These are phyloP conservation scores for Fusarium metavorans DNA, from an alignment of 2,329 filamentous ascomycete species.

Conservation along the genomic window DNA sequence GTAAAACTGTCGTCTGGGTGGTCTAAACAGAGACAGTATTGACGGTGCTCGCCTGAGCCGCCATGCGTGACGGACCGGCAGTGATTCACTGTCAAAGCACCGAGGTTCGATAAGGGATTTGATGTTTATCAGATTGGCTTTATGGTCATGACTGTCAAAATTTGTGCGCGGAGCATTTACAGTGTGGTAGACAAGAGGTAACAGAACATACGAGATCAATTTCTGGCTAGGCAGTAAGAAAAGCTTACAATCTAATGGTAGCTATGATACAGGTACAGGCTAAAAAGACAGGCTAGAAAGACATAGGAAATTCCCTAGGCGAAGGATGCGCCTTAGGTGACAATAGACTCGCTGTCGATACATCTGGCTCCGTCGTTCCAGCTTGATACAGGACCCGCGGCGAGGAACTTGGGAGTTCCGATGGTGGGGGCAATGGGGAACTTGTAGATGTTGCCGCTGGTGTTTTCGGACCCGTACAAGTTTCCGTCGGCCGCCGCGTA, in stretches of 20 bases:
- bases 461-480: constrained; percentile 36
- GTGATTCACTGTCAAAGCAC: not conserved
- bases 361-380: constrained; percentile 38
- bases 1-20: not conserved
- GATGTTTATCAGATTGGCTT: not conserved
- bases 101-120: not conserved
- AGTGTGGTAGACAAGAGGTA: not conserved
- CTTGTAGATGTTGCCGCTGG: constrained; percentile 32
- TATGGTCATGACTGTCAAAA: not conserved
- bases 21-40: too few species aligned
- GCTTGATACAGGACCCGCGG: constrained; percentile 22
- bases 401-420: constrained; percentile 19
- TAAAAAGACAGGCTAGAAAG: not conserved
- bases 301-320: constrained; percentile 20
- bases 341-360: constrained; percentile 34
- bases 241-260: not conserved
- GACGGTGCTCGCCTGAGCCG: not conserved
- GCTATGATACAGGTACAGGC: constrained; percentile 5
- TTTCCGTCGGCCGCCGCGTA: constrained; percentile 37
- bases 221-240: not conserved
- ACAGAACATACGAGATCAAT: not conserved
- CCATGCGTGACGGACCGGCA: not conserved
- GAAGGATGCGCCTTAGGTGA: not conserved
- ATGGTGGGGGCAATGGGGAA: constrained; percentile 35
- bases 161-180: not conserved